A percentile compares a stretch with the other conserved stretches of the same genome.
Conservation (phyloP, 345 rosid genomes). For the Hibiscus syriacus region DNA sequence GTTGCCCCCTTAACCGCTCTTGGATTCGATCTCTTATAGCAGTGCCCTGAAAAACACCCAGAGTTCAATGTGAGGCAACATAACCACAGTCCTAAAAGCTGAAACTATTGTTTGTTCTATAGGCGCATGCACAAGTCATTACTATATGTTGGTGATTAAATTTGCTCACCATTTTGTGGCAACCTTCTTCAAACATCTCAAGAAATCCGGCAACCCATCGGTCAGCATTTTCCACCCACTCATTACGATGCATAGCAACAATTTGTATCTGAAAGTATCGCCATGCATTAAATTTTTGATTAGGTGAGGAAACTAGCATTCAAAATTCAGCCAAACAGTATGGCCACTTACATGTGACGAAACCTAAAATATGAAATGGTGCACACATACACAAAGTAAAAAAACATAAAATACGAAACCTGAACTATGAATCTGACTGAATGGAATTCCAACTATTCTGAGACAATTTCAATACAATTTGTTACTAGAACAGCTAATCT, state of each 20-base stretch:
- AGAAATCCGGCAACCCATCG: constrained; percentile 96
- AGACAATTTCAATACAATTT: neutral
- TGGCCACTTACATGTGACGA: neutral
- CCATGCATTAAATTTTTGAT: neutral
- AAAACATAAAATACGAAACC: neutral
- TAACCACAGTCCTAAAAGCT: neutral
- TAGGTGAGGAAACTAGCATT: neutral
- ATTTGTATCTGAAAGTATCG: constrained; percentile 50
- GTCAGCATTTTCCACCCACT: constrained; percentile 99
- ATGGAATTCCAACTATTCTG: neutral
- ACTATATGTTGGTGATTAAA: too few relatives aligned
- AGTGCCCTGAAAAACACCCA: constrained; percentile 47
- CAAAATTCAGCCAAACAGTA: neutral
- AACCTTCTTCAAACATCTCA: constrained; percentile 98
- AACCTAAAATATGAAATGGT: neutral
- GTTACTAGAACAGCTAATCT: neutral
- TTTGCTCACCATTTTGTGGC: constrained; percentile 87
- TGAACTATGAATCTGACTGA: neutral
- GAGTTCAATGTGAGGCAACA: neutral
- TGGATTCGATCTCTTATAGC: constrained; percentile 84
- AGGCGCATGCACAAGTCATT: neutral
- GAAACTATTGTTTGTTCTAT: neutral
- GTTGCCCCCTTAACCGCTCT: constrained; percentile 60
- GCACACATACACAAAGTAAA: neutral
- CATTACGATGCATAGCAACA: constrained; percentile 63